Percentiles rank a stretch among this genome's conserved stretches.
phyloP scores from a whole-genome alignment of 2,329 filamentous ascomycete species.

The Xylaria digitata region DNA sequence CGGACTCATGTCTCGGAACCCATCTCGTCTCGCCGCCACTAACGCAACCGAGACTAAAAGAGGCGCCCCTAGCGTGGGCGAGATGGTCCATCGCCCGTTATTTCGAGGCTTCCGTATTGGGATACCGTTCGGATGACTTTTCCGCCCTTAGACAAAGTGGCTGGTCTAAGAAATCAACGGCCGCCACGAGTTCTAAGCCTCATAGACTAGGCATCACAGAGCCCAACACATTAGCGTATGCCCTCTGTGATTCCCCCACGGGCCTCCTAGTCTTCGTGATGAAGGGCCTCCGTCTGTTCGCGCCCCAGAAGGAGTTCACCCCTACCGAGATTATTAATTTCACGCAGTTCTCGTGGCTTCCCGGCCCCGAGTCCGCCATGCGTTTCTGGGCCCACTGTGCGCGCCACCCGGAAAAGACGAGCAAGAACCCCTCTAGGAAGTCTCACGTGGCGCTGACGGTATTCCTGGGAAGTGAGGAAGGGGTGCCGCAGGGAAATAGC shows the following conservation, averaged over 20 bases:
- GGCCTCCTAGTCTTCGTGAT: constrained; percentile 67
- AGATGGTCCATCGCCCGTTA: constrained; percentile 67
- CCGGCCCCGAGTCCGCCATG: constrained; percentile 70
- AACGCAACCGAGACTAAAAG: constrained; percentile 58
- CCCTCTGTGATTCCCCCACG: constrained; percentile 70
- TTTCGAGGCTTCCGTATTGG: constrained; percentile 63
- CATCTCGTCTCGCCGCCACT: constrained; percentile 71
- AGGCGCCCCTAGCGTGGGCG: constrained; percentile 61
- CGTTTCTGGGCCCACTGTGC: constrained; percentile 65
- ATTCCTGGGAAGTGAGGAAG: constrained; percentile 54
- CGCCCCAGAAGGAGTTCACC: constrained; percentile 56
- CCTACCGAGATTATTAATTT: constrained; percentile 68
- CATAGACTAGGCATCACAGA: constrained; percentile 53
- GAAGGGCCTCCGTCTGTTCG: constrained; percentile 57
- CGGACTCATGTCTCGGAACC: constrained; percentile 65
- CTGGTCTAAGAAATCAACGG: constrained; percentile 36
- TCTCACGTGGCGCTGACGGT: constrained; percentile 61
- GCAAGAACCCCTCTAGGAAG: constrained; percentile 46
- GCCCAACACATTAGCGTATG: constrained; percentile 68
- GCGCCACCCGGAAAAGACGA: constrained; percentile 49
- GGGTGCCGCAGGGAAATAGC: constrained; percentile 12
- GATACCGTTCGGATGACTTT: constrained; percentile 67
- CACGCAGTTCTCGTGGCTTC: constrained; percentile 72
- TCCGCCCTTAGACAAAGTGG: constrained; percentile 52
- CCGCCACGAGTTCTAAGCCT: constrained; percentile 46